Conservation (phyloP, 176 grass and related monocot species). For the Pontederia crassipes region DNA sequence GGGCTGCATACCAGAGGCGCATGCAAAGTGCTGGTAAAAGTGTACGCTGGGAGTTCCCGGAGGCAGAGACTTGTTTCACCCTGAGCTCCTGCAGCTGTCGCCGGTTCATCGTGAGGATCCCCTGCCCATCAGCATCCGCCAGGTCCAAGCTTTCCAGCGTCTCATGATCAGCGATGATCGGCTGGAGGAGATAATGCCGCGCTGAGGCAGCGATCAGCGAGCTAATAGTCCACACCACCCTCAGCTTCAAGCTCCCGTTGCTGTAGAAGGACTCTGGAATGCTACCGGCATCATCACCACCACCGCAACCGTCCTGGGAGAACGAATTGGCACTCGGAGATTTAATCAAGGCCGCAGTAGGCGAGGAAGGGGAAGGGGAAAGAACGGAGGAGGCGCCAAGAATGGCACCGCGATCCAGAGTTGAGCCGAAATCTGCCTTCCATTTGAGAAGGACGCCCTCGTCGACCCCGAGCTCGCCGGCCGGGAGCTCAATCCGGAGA, state of each 20-base stretch:
- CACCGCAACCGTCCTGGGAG: not conserved
- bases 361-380: not conserved
- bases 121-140: conserved; percentile 5
- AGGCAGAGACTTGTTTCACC: not conserved
- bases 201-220: conserved; percentile 8
- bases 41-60: not conserved
- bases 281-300: conserved; percentile 1
- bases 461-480: not conserved
- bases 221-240: conserved; percentile 9
- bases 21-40: conserved; percentile 7
- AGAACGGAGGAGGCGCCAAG: conserved; percentile 3
- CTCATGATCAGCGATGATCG: not conserved
- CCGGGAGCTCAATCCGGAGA: conserved; percentile 1
- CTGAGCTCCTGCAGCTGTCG: conserved; percentile 1
- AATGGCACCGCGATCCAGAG: not conserved
- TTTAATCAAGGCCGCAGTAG: too few species aligned
- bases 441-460: conserved; percentile 9
- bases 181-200: conserved; percentile 4
- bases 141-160: not conserved
- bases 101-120: conserved; percentile 8
- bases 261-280: conserved; percentile 10
- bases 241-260: conserved; percentile 10
- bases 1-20: conserved; percentile 8
- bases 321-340: not conserved
- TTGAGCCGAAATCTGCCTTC: conserved; percentile 3